Conservation (phyloP, 139 green algal genomes). For the Chlamydomonas asymmetrica region DNA sequence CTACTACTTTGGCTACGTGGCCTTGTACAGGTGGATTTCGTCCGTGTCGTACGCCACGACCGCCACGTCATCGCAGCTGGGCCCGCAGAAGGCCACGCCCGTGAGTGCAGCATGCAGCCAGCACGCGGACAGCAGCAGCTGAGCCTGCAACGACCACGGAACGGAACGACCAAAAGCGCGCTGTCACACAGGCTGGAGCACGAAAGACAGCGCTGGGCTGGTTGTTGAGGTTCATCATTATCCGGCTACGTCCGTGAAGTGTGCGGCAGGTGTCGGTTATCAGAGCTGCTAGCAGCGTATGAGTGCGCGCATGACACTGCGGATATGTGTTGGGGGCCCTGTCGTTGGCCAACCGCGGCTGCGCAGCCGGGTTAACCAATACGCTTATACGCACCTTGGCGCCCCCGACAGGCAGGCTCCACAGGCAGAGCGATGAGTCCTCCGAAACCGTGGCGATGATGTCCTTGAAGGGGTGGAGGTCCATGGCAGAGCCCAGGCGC, state of each 20-base stretch:
- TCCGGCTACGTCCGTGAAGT: no score
- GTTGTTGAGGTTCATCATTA: no score
- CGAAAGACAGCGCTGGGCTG: no score
- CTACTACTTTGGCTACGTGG: no score
- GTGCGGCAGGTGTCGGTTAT: no score
- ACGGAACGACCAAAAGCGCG: no score
- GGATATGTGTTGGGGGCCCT: no score
- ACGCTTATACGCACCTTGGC: constrained; percentile 37
- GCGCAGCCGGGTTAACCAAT: no score
- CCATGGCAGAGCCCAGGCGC: constrained; percentile 45
- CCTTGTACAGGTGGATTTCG: constrained; percentile 36
- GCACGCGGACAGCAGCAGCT: constrained; percentile 35
- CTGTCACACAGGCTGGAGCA: no score
- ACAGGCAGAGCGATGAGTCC: constrained; percentile 47
- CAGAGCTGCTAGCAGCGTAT: no score
- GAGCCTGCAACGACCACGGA: constrained; percentile 31
- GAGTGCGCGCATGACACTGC: no score
- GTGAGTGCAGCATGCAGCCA: constrained; percentile 36
- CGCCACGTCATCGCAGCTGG: constrained; percentile 32
- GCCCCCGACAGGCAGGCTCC: constrained; percentile 34
- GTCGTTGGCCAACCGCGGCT: not conserved
- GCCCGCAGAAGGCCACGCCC: constrained; percentile 51
- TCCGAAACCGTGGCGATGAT: constrained; percentile 43
- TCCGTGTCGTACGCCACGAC: constrained; percentile 50
- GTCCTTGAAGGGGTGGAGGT: constrained; percentile 58